Base-by-base conservation (phyloP, 257 asterid genomes). In the Solanum verrucosum region DNA sequence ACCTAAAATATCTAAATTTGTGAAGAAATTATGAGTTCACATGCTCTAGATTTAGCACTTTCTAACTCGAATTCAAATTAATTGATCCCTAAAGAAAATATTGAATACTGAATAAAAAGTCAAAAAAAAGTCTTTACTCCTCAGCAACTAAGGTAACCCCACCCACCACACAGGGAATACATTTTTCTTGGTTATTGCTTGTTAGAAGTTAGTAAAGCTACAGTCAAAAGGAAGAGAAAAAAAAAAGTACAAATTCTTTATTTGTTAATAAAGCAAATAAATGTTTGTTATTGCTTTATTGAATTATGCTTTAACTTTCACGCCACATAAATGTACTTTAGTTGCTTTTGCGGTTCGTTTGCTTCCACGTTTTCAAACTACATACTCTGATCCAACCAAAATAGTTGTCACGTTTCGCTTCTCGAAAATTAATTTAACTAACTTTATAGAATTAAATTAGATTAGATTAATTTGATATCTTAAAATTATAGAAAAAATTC, bases 81-180 rank as follows among this genome's bases (percentile, higher is more conserved):
- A 18, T 56, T 3, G 11, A 20, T 3, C 0, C 2, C 0, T 52
- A 52, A 52, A 2, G 0, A 42, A 52, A 1, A 16, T 5, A 49
- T 49, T 1, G 9, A 16, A 52, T 52, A 16, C 1, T 0, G 1
- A 52, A 52, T 20, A 9, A 7, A 18, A 56, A 21, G 2, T 0
- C 6, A 0, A 49, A 60, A 60, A 59, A 21, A 21, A 60, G 13
- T 23, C 70, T 23, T 78, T 78, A 42, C 7, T 14, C 20, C 38
- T 42, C 38, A 42, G 16, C 63, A 44, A 73, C 18, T 3, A 60
- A 56, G 65, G 1, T 35, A 9, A 40, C 4, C 56, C 59, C 35
- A 40, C 23, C 14, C 27, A 21, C 27, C 27, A 9, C 27, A 4
- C 2, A 2, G 29, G 15, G 27, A 60, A 6, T 13, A 2, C 23